Conservation (phyloP, 176 grass and related monocot genomes). For the Stipa capillata region DNA sequence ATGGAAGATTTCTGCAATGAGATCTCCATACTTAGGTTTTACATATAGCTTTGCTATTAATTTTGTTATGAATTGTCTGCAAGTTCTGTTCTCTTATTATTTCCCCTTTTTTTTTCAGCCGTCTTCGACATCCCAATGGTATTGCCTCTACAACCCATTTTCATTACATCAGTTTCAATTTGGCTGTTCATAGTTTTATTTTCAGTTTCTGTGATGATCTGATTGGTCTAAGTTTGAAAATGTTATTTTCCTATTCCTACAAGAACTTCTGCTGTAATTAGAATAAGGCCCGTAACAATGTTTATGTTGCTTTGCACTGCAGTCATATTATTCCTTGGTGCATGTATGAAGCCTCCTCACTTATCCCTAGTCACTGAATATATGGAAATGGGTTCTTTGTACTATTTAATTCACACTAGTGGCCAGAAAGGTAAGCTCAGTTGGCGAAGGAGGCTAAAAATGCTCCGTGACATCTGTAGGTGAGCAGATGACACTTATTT, state of each 20-base stretch:
- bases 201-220: neutral
- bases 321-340: constrained; percentile 98
- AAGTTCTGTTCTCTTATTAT: constrained; percentile 19
- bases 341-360: constrained; percentile 97
- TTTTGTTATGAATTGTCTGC: constrained; percentile 8
- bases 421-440: constrained; percentile 69
- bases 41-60: neutral
- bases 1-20: constrained; percentile 99
- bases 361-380: constrained; percentile 90
- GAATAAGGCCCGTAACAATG: constrained; percentile 2
- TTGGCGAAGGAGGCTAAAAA: constrained; percentile 93
- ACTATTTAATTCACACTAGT: constrained; percentile 89
- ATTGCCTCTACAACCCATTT: constrained; percentile 21
- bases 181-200: constrained; percentile 9
- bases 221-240: neutral
- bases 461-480: constrained; percentile 99
- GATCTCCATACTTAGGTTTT: constrained; percentile 93
- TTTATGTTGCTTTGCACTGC: constrained; percentile 28
- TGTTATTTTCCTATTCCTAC: constrained; percentile 12
- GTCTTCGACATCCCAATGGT: constrained; percentile 98
- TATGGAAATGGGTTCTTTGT: constrained; percentile 96
- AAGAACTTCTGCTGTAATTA: neutral
- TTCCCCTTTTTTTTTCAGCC: constrained; percentile 53
- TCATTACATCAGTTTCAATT: constrained; percentile 6
- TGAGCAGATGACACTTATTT: constrained; percentile 26